phyloP scores from a whole-genome alignment of 257 asterid species.

The Solanum megistacrolobum region DNA sequence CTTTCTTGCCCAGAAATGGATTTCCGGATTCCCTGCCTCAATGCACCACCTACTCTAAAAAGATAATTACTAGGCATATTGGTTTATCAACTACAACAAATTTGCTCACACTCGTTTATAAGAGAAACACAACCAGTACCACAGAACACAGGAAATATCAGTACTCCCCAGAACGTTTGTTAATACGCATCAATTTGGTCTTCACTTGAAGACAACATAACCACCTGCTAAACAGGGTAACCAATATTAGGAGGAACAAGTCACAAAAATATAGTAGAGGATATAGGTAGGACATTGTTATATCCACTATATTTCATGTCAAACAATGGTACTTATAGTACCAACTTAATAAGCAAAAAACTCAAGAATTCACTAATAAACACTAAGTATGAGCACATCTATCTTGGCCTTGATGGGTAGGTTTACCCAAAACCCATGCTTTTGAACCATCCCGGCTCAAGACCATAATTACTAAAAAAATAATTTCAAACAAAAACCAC shows the following conservation, averaged over 20 bases:
- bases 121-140: constrained; percentile 25
- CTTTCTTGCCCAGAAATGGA: constrained; percentile 32
- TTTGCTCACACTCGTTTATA: constrained; percentile 7
- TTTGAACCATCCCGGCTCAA: background rate
- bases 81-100: constrained; percentile 13
- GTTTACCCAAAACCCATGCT: background rate
- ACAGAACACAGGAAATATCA: constrained; percentile 40
- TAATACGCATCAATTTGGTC: constrained; percentile 4
- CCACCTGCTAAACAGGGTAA: background rate
- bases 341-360: background rate
- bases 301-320: background rate
- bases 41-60: constrained; percentile 36
- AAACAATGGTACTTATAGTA: background rate
- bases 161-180: constrained; percentile 41
- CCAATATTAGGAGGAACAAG: background rate
- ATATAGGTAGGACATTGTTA: background rate
- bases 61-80: constrained; percentile 72
- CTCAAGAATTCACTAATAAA: background rate
- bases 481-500: background rate
- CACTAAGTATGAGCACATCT: background rate
- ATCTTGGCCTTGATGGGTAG: background rate
- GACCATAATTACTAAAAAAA: background rate
- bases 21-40: constrained; percentile 40
- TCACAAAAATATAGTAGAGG: background rate
- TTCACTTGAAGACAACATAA: background rate